Base-by-base conservation (phyloP, 164 flowering plant species). In the Magnolia kwangsiensis region DNA sequence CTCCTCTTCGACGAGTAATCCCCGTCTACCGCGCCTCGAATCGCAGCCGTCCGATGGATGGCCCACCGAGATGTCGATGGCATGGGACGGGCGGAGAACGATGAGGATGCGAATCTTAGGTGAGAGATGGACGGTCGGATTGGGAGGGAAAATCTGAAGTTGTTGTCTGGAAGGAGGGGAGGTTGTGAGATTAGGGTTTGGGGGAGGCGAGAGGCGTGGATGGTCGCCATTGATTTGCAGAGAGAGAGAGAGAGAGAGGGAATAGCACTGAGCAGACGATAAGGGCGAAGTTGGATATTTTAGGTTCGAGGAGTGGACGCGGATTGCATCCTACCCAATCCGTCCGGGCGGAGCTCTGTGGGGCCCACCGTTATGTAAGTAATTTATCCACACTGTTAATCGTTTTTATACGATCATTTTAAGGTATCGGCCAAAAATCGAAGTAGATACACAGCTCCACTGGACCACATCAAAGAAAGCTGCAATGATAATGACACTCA, bases 1-100 rank as follows among this genome's bases (percentile, higher is more conserved):
- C 92, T 87, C 77, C 97, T 67, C 81, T 74, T 91, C 11, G 93
- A 74, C 24, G 96, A 85, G 81, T 84, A 89, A n/a, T 88, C 86
- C 0, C 83, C 76, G 59, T 82, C 95, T 2, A 77, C 77, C 1
- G 89, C 87, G 0, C 89, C 89, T 20, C 76, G 78, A 63, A 81
- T 64, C 11, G 58, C 51, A 63, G 71, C n/a, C 8, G 71, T 37
- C 51, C 71, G 50, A n/a, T n/a, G 24, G 29, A n/a, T 64, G 19
- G 29, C n/a, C 18, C 50, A 16, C 49, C 50, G 16, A 14, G 71
- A 68, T 66, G 58, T 14, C 69, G 75, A 67, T 67, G 3, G 13
- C 4, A n/a, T n/a, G 0, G 71, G 50, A 27, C 45, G 23, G 11
- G 50, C 29, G 80, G 73, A 69, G 55, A 63, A 64, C 8, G 66